Conservation (phyloP, 139 green algal genomes). For the Chlamydomonas sp. region DNA sequence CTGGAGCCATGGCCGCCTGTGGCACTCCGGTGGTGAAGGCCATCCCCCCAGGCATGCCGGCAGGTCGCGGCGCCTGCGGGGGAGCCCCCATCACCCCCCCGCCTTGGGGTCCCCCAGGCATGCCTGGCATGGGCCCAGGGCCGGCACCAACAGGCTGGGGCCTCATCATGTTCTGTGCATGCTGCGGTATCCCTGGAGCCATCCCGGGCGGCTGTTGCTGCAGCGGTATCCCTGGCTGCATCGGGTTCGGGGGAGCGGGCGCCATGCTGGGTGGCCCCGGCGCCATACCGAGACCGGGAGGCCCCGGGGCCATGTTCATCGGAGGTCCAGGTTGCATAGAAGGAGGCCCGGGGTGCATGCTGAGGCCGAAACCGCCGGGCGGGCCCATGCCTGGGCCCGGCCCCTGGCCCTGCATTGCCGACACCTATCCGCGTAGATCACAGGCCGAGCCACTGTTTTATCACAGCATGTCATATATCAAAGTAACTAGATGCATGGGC, state of each 20-base stretch:
- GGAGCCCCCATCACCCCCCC: background rate
- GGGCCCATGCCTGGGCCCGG: no score
- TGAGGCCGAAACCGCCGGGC: no score
- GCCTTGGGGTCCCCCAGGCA: background rate
- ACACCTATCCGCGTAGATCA: no score
- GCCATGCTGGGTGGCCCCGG: background rate
- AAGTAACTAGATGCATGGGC: no score
- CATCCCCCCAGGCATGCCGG: background rate
- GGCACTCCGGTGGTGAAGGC: background rate
- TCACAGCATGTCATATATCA: no score
- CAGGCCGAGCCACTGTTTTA: no score
- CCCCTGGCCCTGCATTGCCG: no score
- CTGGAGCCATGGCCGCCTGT: no score
- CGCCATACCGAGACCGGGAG: background rate
- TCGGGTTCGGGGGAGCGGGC: background rate
- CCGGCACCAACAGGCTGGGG: background rate
- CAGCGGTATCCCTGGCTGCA: background rate
- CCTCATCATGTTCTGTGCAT: slow-evolving; percentile 13
- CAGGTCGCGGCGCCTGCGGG: background rate
- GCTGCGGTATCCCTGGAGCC: background rate
- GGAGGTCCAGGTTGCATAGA: background rate
- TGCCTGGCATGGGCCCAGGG: background rate
- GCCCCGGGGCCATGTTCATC: slow-evolving; percentile 6
- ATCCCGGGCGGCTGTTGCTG: background rate
- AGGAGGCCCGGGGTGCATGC: background rate